Conservation (phyloP, 208 protist genomes). For the Leishmania guyanensis region DNA sequence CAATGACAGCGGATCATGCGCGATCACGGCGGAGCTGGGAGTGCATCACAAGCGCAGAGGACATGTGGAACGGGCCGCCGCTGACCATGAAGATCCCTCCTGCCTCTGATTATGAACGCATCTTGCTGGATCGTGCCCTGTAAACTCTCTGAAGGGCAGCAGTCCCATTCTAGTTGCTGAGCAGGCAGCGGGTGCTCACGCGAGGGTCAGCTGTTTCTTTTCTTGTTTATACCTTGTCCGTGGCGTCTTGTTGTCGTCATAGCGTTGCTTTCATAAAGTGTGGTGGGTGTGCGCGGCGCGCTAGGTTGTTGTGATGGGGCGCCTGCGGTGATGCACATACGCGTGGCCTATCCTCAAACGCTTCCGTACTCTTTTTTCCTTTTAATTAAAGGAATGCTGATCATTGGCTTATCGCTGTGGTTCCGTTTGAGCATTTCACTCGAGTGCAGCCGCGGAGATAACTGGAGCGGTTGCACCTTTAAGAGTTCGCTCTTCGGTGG, state of each 20-base stretch:
- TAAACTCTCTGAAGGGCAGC: background rate
- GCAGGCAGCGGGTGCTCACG: background rate
- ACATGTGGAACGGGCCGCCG: constrained; percentile 58
- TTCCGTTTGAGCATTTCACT: background rate
- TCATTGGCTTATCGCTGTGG: background rate
- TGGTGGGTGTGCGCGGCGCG: background rate
- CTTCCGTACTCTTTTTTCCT: background rate
- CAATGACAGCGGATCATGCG: background rate
- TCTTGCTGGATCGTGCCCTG: constrained; percentile 40
- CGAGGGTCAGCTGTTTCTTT: background rate
- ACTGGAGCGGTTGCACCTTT: background rate
- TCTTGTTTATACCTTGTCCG: background rate
- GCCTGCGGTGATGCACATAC: background rate
- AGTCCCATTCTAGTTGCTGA: background rate
- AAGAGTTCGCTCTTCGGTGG: background rate
- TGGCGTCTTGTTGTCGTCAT: background rate
- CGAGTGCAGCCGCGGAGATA: background rate
- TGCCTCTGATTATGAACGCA: constrained; percentile 69
- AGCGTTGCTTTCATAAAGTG: background rate
- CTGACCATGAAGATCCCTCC: constrained; percentile 66
- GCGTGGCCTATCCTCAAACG: background rate
- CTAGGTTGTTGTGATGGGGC: background rate
- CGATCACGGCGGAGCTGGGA: constrained; percentile 32
- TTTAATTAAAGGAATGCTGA: too few relatives aligned
- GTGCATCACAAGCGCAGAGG: constrained; percentile 47